Conservation (phyloP, 2,329 filamentous ascomycete genomes). For the Canariomyces notabilis region DNA sequence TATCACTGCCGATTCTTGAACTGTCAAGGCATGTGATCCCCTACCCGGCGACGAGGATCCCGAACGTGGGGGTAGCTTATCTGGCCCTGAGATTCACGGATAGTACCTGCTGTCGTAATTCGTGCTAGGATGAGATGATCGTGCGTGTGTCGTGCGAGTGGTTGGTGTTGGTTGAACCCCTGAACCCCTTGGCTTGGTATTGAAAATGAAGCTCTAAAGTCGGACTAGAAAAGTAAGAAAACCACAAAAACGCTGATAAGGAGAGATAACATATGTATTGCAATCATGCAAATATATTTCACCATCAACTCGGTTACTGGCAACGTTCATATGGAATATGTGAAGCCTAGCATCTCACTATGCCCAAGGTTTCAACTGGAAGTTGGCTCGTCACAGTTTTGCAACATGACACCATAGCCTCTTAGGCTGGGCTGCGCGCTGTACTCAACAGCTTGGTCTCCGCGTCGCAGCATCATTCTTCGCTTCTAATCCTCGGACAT, state of each 20-base stretch:
- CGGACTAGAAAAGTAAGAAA: too few species aligned
- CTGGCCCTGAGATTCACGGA: too few species aligned
- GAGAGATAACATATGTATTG: not conserved
- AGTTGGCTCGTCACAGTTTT: not conserved
- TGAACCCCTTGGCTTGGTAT: not conserved
- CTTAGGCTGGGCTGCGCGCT: too few species aligned
- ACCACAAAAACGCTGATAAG: not conserved
- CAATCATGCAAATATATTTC: not conserved
- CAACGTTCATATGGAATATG: not conserved
- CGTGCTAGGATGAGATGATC: not conserved
- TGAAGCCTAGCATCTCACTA: not conserved
- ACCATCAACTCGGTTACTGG: not conserved
- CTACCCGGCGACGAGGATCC: not conserved
- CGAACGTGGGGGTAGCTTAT: not conserved
- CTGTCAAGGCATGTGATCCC: too few species aligned
- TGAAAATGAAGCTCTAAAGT: not conserved
- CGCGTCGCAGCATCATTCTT: too few species aligned
- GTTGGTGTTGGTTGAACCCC: not conserved
- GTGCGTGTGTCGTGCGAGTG: not conserved
- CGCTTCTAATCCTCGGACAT: too few species aligned
- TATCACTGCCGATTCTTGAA: too few species aligned
- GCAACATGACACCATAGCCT: not conserved
- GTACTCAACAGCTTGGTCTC: too few species aligned
- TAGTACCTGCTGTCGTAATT: not conserved
- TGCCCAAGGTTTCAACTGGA: too few species aligned